Base-by-base conservation (phyloP, 306 rosid species). In the Vigna radiata region DNA sequence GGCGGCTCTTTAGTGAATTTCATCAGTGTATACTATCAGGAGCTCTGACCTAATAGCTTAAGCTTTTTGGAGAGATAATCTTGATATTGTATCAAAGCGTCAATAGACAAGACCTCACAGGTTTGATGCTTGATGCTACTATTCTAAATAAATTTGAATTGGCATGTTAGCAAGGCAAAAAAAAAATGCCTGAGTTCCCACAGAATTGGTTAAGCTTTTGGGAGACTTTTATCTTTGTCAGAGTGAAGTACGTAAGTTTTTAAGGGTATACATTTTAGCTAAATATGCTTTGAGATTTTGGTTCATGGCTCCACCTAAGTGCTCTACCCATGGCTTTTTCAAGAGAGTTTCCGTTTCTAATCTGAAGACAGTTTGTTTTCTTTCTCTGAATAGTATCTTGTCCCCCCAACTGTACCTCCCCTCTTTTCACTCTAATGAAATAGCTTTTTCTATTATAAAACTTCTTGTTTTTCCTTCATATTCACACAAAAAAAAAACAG, bases 181-280 rank as follows among this genome's bases (percentile, higher is more conserved):
- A 64, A 68, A 33, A 8, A 53, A 76, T 7, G 27, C 56, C 33
- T 43, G 41, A 17, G 21, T 21, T 44, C 46, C 39, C 37, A 67
- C 33, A 16, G 6, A 76, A 52, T 50, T 15, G 54, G 43, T 39
- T 66, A 67, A 54, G 21, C 68, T 41, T 41, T 52, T 6, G 4
- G 65, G 39, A 76, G 73, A 75, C 50, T 8, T 39, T 9, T 53
- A 23, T 15, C 54, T 65, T 76, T 21, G 47, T n/a, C 52, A 76
- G 16, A 52, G 48, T 16, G 64, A 14, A 43, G 12, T 27, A 54
- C 55, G 25, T 41, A 67, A 14, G 52, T 2, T 61, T 62, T 46
- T 52, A 65, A 3, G 19, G 67, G 36, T 54, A 36, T 27, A 48
- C 10, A 11, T 25, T 54, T 44, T 25, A 64, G 52, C 46, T 11